phyloP scores from a whole-genome alignment of 805 yeast genomes.

The Starmera pachycereana region DNA sequence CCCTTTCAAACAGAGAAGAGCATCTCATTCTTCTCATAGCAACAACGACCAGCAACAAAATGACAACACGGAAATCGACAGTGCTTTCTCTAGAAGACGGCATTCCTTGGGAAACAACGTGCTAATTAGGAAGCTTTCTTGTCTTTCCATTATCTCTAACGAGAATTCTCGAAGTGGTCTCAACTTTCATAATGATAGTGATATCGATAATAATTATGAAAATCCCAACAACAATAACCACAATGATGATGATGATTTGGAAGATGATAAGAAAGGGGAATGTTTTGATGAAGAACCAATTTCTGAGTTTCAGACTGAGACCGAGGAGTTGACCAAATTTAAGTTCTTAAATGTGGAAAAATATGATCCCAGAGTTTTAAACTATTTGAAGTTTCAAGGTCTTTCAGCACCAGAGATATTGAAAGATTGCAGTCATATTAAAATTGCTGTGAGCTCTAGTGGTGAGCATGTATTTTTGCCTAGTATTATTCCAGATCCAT shows the following conservation, averaged over 20 bases:
- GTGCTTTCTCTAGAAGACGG: too few species aligned
- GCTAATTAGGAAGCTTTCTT: too few species aligned
- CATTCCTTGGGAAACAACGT: too few species aligned
- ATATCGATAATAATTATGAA: too few species aligned
- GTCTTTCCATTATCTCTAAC: too few species aligned
- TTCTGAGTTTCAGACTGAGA: neutral
- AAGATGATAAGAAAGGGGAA: too few species aligned
- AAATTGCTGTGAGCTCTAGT: slow-evolving; percentile 21
- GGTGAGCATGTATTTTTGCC: slow-evolving; percentile 26
- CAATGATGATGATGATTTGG: too few species aligned
- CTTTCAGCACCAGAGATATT: slow-evolving; percentile 12
- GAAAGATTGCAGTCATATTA: slow-evolving; percentile 3
- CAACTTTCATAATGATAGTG: too few species aligned
- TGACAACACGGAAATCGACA: too few species aligned
- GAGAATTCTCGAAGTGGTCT: too few species aligned
- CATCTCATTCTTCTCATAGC: neutral
- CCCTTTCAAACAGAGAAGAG: neutral
- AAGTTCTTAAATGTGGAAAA: slow-evolving; percentile 11
- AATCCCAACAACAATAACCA: too few species aligned
- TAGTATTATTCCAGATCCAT: slow-evolving; percentile 15
- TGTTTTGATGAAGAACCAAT: too few species aligned
- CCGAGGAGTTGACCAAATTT: slow-evolving; percentile 10
- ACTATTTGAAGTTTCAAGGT: slow-evolving; percentile 13
- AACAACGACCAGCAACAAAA: slow-evolving; percentile 1
- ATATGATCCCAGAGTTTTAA: slow-evolving; percentile 11